Evolutionary conservation across 2,329 filamentous ascomycete genomes (phyloP), one percentile per base, ranked within the genome.

Genomic region (Rhinocladiella mackenziei): DNA sequence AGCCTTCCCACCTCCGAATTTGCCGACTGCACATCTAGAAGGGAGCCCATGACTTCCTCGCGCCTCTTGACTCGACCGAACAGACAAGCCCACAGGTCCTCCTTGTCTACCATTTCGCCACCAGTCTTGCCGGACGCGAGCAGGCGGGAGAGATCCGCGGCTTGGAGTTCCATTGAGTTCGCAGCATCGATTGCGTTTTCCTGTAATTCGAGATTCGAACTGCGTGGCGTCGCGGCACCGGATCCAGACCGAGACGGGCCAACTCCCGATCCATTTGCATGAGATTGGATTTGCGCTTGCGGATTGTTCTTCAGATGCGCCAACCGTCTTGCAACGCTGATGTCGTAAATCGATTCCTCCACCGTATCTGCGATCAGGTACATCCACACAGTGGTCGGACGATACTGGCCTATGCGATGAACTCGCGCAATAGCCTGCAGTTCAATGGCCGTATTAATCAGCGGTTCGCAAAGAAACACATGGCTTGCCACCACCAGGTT

Each of bases 391-490:
- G 87, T 95, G 0, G 92, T 98, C 54, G 86, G 77, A 39, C 86
- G 81, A 52, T 83, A 75, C 65, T 97, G 92, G 0, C 92, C 92
- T 52, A 98, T 98, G 25, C 92, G 81, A 62, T 98, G 89, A 1
- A 98, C 89, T 43, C 92, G 84, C 1, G 91, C 89, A 59, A 97
- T 94, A 10, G 89, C 91, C 64, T 98, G 92, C 7, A 97, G 74
- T 65, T 97, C 92, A 11, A 98, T 80, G 0, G 89, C 89, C 0
- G 91, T 91, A 60, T 97, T 95, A 56, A 97, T 80, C 3, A 97
- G 72, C 2, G 92, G 92, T 61, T 98, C 92, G 62, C 89, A 95
- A 3, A 98, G 76, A 60, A 97, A 94, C 1, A 97, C 89, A 60
- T 97, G 89, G 35, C 81, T 95, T 3, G 91, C 92, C 58, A 94